Evolutionary conservation across 345 rosid genomes (phyloP).

Genomic region (Capsella bursapastoris): DNA sequence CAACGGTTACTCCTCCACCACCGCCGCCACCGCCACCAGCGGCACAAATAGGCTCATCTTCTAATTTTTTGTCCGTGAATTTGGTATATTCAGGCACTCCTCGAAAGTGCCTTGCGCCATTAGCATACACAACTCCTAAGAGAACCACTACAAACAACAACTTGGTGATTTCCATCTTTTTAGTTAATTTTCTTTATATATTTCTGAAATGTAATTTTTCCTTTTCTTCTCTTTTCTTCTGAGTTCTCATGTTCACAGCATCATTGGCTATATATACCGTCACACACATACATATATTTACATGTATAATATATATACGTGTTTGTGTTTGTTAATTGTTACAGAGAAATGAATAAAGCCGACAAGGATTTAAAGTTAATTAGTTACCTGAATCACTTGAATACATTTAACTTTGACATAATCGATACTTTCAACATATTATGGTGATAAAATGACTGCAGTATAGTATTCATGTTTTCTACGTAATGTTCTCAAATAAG

Average conservation of each 20-base stretch:
- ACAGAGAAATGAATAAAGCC: neutral
- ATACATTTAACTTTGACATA: neutral
- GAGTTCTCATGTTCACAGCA: too few relatives aligned
- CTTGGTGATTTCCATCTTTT: neutral
- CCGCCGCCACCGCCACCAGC: slow-evolving; percentile 27
- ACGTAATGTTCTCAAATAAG: neutral
- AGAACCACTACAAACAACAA: neutral
- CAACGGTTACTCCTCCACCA: slow-evolving; percentile 6
- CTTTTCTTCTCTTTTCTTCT: neutral
- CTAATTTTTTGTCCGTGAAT: neutral
- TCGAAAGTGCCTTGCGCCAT: neutral
- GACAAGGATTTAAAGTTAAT: too few relatives aligned
- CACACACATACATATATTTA: neutral
- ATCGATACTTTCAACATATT: too few relatives aligned
- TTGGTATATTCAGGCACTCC: neutral
- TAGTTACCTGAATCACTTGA: neutral
- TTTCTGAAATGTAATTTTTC: neutral
- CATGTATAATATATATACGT: neutral
- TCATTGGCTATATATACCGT: neutral
- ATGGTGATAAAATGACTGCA: neutral
- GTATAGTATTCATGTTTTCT: neutral
- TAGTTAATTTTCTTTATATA: neutral
- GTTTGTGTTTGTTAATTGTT: slow-evolving; percentile 1
- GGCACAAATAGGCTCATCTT: neutral
- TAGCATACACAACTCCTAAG: neutral